Percentiles rank a stretch among this genome's conserved stretches.
These are phyloP conservation scores for Aspergillus calidoustus DNA, from an alignment of 2,329 filamentous ascomycete genomes.

Conservation along the genomic window DNA sequence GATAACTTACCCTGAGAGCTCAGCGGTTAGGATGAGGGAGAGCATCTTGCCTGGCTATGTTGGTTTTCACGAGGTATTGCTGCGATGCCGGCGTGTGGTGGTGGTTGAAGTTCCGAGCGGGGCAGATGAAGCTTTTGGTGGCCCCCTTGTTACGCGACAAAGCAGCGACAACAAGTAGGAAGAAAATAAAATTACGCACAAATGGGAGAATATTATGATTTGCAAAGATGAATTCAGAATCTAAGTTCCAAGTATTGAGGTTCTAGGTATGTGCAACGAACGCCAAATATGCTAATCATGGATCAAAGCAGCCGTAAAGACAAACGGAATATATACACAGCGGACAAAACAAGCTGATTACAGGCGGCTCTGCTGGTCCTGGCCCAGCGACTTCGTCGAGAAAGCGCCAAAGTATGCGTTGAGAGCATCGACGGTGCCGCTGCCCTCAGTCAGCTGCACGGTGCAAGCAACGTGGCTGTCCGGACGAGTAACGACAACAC, in stretches of 20 bases:
- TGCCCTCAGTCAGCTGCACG: slow-evolving; percentile 73
- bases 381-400: slow-evolving; percentile 59
- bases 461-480: slow-evolving; percentile 87
- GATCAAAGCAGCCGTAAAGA: neutral
- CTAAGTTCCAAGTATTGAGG: neutral
- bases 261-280: slow-evolving; percentile 16
- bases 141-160: neutral
- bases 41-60: slow-evolving; percentile 37
- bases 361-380: slow-evolving; percentile 42
- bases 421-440: slow-evolving; percentile 77
- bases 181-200: neutral
- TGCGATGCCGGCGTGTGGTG: slow-evolving; percentile 1
- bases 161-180: neutral
- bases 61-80: neutral
- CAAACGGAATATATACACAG: slow-evolving; percentile 12
- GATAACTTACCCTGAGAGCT: slow-evolving; percentile 41
- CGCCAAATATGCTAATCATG: slow-evolving; percentile 19
- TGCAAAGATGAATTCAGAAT: neutral
- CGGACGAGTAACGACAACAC: slow-evolving; percentile 80
- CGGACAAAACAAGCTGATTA: slow-evolving; percentile 23
- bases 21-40: slow-evolving; percentile 43
- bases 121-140: slow-evolving; percentile 17
- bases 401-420: slow-evolving; percentile 82
- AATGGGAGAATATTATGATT: neutral
- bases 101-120: slow-evolving; percentile 17